Conservation (phyloP, 148 eudicot genomes). For the Rhododendron ferrugineum region DNA sequence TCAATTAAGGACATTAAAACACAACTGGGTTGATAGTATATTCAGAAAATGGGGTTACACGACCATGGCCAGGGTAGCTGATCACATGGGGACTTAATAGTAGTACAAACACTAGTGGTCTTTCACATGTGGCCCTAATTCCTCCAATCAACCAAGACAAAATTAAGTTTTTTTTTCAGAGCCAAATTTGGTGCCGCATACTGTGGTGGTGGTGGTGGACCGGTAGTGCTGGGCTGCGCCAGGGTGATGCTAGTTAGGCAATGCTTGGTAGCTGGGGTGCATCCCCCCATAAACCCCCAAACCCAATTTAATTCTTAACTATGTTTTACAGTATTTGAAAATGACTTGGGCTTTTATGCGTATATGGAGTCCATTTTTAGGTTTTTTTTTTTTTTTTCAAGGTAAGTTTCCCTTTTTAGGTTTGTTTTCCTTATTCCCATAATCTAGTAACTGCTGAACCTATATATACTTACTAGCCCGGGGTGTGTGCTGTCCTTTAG, state of each 20-base stretch:
- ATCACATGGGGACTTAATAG: conserved; percentile 15
- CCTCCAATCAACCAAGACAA: conserved; percentile 7
- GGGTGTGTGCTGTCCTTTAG: too few species aligned
- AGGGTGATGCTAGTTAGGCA: not conserved
- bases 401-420: not conserved
- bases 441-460: not conserved
- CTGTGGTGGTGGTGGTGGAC: not conserved
- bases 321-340: not conserved
- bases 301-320: conserved; percentile 9
- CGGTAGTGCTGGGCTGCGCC: not conserved
- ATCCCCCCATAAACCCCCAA: conserved; percentile 10
- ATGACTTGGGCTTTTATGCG: not conserved
- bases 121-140: conserved; percentile 11
- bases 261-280: conserved; percentile 44
- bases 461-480: too few species aligned
- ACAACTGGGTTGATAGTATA: not conserved
- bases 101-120: not conserved
- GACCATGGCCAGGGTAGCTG: conserved; percentile 18
- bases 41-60: not conserved
- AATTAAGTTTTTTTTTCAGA: not conserved
- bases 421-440: not conserved
- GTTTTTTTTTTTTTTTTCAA: not conserved
- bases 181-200: not conserved
- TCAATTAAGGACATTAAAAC: not conserved
- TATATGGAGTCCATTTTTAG: not conserved